Evolutionary conservation across 169 alveolate genomes (phyloP).

Genomic region (Cryptosporidium meleagridis): DNA sequence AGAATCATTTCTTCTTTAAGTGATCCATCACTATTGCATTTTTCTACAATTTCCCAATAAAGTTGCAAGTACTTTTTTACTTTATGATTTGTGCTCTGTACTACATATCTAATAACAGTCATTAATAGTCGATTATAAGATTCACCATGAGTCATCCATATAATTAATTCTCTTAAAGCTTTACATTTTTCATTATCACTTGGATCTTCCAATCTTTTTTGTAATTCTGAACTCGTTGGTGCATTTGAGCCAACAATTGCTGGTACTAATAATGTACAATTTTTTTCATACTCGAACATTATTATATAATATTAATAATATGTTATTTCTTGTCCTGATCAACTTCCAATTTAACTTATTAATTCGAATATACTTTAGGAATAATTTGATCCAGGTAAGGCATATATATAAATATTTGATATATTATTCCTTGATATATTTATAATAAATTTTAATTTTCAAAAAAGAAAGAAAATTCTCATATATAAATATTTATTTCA

Average conservation of each 20-base stretch:
- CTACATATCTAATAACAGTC: constrained; percentile 85
- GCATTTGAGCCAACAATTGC: constrained; percentile 44
- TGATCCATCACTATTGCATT: constrained; percentile 93
- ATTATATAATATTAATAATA: neutral
- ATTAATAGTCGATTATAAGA: constrained; percentile 79
- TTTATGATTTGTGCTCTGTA: constrained; percentile 85
- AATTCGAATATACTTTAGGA: too few relatives aligned
- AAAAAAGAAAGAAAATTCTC: too few relatives aligned
- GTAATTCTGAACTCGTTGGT: constrained; percentile 67
- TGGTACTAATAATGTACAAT: constrained; percentile 65
- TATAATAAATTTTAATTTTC: too few relatives aligned
- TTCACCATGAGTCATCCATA: constrained; percentile 76
- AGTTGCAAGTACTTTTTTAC: constrained; percentile 92
- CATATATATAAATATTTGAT: too few relatives aligned
- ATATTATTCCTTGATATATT: too few relatives aligned
- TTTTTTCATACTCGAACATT: constrained; percentile 68
- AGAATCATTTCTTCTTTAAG: constrained; percentile 95
- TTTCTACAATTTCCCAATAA: constrained; percentile 95
- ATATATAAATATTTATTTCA: too few relatives aligned
- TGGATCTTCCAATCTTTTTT: constrained; percentile 72
- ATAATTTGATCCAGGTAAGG: too few relatives aligned
- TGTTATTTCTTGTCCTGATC: neutral
- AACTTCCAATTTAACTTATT: neutral
- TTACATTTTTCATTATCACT: constrained; percentile 70
- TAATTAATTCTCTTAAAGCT: constrained; percentile 64